These are phyloP conservation scores for Phoma sp. DNA, from an alignment of 2,329 filamentous ascomycete species.

Conservation along the genomic window DNA sequence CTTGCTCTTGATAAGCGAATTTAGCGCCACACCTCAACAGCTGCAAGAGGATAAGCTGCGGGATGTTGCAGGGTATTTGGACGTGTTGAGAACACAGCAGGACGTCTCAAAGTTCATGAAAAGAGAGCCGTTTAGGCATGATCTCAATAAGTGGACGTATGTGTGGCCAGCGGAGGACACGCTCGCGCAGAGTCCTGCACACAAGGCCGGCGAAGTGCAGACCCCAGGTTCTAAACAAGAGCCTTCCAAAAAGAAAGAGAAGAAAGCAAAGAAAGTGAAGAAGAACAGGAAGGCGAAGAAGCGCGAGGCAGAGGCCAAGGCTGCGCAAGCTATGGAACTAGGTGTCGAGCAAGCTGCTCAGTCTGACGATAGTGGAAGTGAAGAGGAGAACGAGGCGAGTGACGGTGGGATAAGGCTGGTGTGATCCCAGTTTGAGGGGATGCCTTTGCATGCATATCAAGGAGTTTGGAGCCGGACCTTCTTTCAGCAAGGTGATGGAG, in stretches of 20 bases:
- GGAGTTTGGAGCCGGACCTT: not conserved
- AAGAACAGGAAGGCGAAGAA: conserved; percentile 12
- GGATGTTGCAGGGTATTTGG: conserved; percentile 60
- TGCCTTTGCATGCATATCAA: not conserved
- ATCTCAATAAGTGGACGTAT: conserved; percentile 32
- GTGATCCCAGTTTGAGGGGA: not conserved
- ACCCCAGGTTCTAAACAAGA: conserved; percentile 5
- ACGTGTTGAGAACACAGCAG: conserved; percentile 56
- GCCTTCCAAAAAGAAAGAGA: conserved; percentile 11
- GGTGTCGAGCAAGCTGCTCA: not conserved
- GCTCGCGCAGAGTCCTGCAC: not conserved
- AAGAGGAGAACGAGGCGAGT: not conserved
- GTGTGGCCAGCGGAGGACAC: conserved; percentile 29
- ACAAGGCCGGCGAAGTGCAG: conserved; percentile 8
- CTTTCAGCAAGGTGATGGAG: too few species aligned
- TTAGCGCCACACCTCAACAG: conserved; percentile 57
- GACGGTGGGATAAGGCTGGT: conserved; percentile 4
- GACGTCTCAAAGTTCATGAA: conserved; percentile 70
- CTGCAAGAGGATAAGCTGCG: conserved; percentile 53
- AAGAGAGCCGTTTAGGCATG: conserved; percentile 35
- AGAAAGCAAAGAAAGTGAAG: conserved; percentile 9
- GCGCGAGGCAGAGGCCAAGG: conserved; percentile 1
- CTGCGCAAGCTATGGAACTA: not conserved
- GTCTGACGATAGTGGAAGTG: not conserved
- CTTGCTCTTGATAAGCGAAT: conserved; percentile 80